Conservation (phyloP, 805 yeast genomes). For the Metschnikowia lunata region DNA sequence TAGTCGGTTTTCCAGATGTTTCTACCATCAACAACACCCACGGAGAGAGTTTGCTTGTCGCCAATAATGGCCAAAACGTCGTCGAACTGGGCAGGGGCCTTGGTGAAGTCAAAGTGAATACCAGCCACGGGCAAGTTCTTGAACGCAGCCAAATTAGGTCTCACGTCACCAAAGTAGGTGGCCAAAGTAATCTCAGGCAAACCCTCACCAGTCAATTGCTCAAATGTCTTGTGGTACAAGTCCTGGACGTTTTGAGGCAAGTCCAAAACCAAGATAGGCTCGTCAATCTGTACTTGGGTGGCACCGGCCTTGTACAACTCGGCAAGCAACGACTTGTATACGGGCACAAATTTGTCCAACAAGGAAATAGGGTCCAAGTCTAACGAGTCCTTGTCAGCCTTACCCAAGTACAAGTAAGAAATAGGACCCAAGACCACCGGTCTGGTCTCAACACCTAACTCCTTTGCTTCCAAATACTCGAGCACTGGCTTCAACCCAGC, state of each 20-base stretch:
- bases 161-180: slow-evolving; percentile 96
- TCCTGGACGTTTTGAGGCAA: slow-evolving; percentile 78
- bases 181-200: slow-evolving; percentile 80
- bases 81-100: slow-evolving; percentile 94
- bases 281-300: slow-evolving; percentile 91
- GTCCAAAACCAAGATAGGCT: slow-evolving; percentile 94
- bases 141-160: slow-evolving; percentile 90
- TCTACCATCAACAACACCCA: slow-evolving; percentile 98
- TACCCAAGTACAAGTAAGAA: slow-evolving; percentile 91
- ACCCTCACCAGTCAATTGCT: slow-evolving; percentile 58
- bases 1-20: slow-evolving; percentile 99
- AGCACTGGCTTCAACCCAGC: slow-evolving; percentile 91
- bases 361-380: slow-evolving; percentile 91
- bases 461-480: slow-evolving; percentile 97
- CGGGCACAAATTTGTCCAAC: slow-evolving; percentile 86
- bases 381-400: slow-evolving; percentile 95
- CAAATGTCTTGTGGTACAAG: slow-evolving; percentile 87
- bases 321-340: slow-evolving; percentile 81
- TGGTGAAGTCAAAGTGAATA: slow-evolving; percentile 93
- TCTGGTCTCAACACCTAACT: slow-evolving; percentile 91
- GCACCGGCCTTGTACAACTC: slow-evolving; percentile 95
- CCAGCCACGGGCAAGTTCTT: slow-evolving; percentile 90
- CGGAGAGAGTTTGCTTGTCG: slow-evolving; percentile 77
- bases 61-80: slow-evolving; percentile 65
- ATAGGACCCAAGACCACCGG: slow-evolving; percentile 97